Percentiles rank a stretch among this genome's conserved stretches.
Conservation (phyloP, 176 grass and related monocot genomes). For the Aegilops bicornis region DNA sequence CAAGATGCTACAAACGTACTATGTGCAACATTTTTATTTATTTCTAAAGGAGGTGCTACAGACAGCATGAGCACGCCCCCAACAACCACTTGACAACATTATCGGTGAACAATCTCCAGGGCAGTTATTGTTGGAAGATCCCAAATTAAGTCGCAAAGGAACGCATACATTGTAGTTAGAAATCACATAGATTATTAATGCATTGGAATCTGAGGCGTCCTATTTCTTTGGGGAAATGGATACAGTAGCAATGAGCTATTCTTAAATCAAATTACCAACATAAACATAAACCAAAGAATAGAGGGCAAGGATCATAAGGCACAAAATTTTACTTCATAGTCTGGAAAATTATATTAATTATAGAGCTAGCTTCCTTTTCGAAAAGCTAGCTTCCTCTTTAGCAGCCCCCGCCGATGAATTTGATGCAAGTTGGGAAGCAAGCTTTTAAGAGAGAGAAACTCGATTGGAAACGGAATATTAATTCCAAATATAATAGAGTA, state of each 20-base stretch:
- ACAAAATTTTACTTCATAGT: conserved; percentile 57
- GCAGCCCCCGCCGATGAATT: conserved; percentile 72
- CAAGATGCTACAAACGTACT: too few relatives aligned
- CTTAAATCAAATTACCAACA: conserved; percentile 30
- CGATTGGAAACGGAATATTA: background rate
- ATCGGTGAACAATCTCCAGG: background rate
- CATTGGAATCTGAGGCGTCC: background rate
- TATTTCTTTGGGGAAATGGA: conserved; percentile 8
- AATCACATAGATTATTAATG: background rate
- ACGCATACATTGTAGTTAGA: conserved; percentile 26
- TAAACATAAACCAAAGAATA: background rate
- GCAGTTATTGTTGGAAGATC: background rate
- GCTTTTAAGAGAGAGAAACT: background rate
- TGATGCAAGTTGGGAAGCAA: conserved; percentile 2
- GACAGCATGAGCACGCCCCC: background rate
- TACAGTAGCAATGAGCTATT: background rate
- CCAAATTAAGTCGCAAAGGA: background rate
- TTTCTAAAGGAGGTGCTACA: background rate
- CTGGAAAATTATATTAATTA: conserved; percentile 80
- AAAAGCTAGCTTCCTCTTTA: conserved; percentile 69
- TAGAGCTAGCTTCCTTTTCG: conserved; percentile 28
- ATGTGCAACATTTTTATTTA: background rate
- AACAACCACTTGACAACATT: background rate
- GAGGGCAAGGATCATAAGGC: background rate
- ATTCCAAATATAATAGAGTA: too few relatives aligned